Base-by-base conservation (phyloP, 2,329 filamentous ascomycete genomes). In the Colletotrichum magnum region DNA sequence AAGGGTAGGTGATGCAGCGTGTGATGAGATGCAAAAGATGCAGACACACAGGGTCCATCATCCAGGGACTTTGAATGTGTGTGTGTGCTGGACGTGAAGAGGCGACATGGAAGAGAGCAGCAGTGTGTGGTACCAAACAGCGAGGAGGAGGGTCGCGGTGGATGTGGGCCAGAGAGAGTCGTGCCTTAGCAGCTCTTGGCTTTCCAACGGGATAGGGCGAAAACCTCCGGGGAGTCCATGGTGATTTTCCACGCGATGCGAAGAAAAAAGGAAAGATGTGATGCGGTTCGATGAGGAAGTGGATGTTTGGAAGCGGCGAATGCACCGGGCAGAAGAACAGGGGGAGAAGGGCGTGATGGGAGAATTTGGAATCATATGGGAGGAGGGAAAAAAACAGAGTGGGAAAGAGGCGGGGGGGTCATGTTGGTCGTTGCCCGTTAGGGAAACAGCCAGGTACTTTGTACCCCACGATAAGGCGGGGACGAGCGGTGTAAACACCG, bases 141-240 rank as follows among this genome's bases (percentile, higher is more conserved):
- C 32, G 32, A 36, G 32, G 10, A 43, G 41, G 41, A n/a, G 41
- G 41, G 41, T 43, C 12, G 26, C 36, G 53, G 36, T 59, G 54
- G 48, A 32, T 15, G 66, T 68, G 66, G 66, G 51, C 61, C 41
- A 56, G 6, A 43, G 43, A 36, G 21, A 48, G 50, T 59, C 18
- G 21, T 51, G 66, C 60, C 13, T 50, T 48, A 39, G 54, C 47
- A 52, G 16, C 43, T 52, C 67, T 68, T 67, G 64, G 62, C 57
- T 21, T 39, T 47, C 21, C 7, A 6, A 16, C 9, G 57, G 67
- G 50, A 69, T 68, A 68, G 60, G 65, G 45, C 54, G 41, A 60
- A 68, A 68, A 24, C 18, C 32, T 59, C 61, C 61, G 66, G 28
- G 6, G 15, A 24, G n/a, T 3, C 41, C 41, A 64, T 9, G 41